Evolutionary conservation across 495 filamentous ascomycete species (phyloP).

Genomic region (Talaromyces borbonicus): DNA sequence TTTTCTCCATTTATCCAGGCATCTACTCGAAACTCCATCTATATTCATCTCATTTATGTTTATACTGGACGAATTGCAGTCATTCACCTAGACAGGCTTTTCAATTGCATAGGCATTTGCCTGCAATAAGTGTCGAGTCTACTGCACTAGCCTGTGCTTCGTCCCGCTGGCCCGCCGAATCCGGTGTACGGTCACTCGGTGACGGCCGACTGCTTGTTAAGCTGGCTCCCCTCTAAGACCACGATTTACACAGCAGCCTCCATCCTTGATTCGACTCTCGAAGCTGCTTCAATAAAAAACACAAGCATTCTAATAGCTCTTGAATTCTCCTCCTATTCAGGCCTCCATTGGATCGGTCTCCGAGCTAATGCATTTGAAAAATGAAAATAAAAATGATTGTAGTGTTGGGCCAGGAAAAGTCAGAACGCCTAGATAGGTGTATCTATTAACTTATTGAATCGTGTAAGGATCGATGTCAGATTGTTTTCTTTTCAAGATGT

Average conservation of each 20-base stretch:
- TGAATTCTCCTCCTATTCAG: background rate
- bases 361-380: background rate
- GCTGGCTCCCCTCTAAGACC: background rate
- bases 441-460: background rate
- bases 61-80: no score
- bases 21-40: no score
- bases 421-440: background rate
- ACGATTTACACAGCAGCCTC: background rate
- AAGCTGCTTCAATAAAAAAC: no score
- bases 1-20: no score
- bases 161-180: background rate
- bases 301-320: background rate
- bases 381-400: no score
- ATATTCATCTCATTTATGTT: no score
- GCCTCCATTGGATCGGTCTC: background rate
- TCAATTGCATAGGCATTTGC: no score
- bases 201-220: background rate
- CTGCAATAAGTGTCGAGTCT: no score
- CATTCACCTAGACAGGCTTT: no score
- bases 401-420: background rate
- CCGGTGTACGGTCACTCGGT: slow-evolving; percentile 3
- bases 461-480: background rate
- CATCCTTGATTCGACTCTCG: background rate
- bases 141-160: background rate
- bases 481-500: no score